phyloP scores from a whole-genome alignment of 768 basidiomycete species.

The Thelephora ganbajun region DNA sequence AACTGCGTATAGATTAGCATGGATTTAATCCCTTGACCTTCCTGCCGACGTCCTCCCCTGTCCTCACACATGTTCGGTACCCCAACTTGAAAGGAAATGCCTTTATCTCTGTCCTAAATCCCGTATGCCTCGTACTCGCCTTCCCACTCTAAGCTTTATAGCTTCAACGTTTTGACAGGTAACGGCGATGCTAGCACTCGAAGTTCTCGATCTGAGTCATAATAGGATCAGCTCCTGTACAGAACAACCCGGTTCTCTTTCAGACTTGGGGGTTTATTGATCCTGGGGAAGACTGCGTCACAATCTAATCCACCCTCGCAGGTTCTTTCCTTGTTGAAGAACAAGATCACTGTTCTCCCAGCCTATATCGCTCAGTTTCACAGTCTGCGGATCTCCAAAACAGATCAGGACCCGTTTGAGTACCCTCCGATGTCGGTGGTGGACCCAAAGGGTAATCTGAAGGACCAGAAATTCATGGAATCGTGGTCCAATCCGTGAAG shows the following conservation, averaged over 20 bases:
- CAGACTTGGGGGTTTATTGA: conserved; percentile 51
- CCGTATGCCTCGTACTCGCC: conserved; percentile 29
- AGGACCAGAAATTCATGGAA: conserved; percentile 40
- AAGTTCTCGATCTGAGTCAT: conserved; percentile 88
- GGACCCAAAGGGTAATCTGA: conserved; percentile 26
- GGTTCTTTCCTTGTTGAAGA: conserved; percentile 81
- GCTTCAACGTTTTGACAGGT: conserved; percentile 32
- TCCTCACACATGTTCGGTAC: conserved; percentile 65
- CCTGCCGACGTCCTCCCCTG: conserved; percentile 61
- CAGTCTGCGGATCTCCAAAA: conserved; percentile 63
- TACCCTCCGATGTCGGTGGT: conserved; percentile 70
- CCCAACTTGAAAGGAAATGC: conserved; percentile 78
- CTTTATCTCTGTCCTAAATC: conserved; percentile 73
- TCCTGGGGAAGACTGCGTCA: not conserved
- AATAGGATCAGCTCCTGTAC: conserved; percentile 82
- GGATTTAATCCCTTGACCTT: conserved; percentile 72
- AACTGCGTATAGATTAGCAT: conserved; percentile 47
- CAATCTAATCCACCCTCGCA: conserved; percentile 17
- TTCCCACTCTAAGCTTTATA: not conserved
- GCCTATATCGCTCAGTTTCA: conserved; percentile 62
- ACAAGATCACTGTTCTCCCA: conserved; percentile 72
- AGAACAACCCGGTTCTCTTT: conserved; percentile 61
- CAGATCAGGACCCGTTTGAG: conserved; percentile 86
- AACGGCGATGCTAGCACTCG: conserved; percentile 71
- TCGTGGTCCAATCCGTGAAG: conserved; percentile 62